A percentile compares a stretch with the other conserved stretches of the same genome.
Evolutionary conservation across 345 rosid genomes (phyloP).

Genomic region (Linum tenue): DNA sequence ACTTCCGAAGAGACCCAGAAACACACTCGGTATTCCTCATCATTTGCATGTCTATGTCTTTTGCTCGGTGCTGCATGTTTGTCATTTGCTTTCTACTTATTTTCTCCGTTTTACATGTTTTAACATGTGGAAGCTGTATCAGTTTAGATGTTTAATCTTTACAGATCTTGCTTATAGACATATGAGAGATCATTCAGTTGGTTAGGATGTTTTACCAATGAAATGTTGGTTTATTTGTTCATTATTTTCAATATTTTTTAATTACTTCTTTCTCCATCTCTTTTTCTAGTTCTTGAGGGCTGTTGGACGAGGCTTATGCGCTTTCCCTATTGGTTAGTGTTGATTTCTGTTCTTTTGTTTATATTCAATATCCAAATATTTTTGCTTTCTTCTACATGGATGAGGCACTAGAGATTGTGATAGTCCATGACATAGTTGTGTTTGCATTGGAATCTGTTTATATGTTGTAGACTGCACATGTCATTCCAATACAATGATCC

Average conservation of each 20-base stretch:
- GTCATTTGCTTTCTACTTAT: too few relatives aligned
- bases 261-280: not conserved
- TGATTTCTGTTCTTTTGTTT: not conserved
- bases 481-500: not conserved
- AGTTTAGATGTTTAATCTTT: too few relatives aligned
- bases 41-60: not conserved
- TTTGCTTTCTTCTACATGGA: not conserved
- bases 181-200: not conserved
- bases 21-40: slow-evolving; percentile 41
- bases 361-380: not conserved
- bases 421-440: not conserved
- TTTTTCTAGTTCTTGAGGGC: slow-evolving; percentile 54
- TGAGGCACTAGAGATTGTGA: not conserved
- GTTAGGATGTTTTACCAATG: not conserved
- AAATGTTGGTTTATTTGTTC: not conserved
- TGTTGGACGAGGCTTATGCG: slow-evolving; percentile 46
- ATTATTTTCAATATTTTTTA: not conserved
- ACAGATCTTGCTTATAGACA: too few relatives aligned
- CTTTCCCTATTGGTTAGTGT: slow-evolving; percentile 60
- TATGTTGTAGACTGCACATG: not conserved
- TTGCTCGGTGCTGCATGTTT: not conserved
- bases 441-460: not conserved
- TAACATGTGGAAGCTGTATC: too few relatives aligned
- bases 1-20: slow-evolving; percentile 38
- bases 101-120: not conserved